phyloP scores from a whole-genome alignment of 192 early-diverging fungal genomes.

The Umbelopsis vinacea region DNA sequence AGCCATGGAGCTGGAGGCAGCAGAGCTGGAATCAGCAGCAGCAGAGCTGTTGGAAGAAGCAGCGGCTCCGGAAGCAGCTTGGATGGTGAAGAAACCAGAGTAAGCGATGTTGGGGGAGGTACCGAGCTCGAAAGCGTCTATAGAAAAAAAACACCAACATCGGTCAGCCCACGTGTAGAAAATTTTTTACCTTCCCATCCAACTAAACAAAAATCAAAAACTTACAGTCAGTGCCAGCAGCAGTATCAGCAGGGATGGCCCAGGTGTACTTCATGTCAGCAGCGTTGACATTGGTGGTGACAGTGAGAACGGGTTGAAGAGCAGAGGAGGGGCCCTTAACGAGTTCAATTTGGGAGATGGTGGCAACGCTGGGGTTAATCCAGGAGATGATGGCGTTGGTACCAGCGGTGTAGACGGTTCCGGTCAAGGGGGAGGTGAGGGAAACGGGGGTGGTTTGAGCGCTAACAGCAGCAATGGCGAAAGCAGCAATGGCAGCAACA shows the following conservation, averaged over 20 bases:
- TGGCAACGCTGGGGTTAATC: slow-evolving; percentile 22
- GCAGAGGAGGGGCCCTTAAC: slow-evolving; percentile 30
- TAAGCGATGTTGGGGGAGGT: slow-evolving; percentile 36
- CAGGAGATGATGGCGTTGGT: slow-evolving; percentile 30
- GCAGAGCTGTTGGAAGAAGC: slow-evolving; percentile 1
- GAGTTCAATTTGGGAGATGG: slow-evolving; percentile 29
- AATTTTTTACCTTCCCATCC: too few relatives aligned
- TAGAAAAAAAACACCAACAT: background rate
- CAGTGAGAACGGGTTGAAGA: slow-evolving; percentile 27
- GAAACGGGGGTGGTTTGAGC: slow-evolving; percentile 29
- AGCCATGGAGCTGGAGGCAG: background rate
- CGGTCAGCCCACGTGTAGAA: background rate
- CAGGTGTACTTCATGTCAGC: slow-evolving; percentile 20
- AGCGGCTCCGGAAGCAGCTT: slow-evolving; percentile 18
- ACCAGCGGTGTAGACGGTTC: slow-evolving; percentile 37
- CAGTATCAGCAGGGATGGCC: slow-evolving; percentile 28
- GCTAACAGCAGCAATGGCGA: slow-evolving; percentile 23
- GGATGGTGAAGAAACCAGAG: slow-evolving; percentile 36
- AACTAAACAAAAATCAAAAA: background rate
- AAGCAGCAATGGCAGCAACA: slow-evolving; percentile 24
- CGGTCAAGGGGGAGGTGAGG: slow-evolving; percentile 35
- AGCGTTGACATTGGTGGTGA: slow-evolving; percentile 39
- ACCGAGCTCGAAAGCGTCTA: slow-evolving; percentile 43
- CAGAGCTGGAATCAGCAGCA: slow-evolving; percentile 15
- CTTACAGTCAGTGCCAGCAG: slow-evolving; percentile 40